Base-by-base conservation (phyloP, 1,284 basidiomycete genomes). In the Coniferiporia weirii region DNA sequence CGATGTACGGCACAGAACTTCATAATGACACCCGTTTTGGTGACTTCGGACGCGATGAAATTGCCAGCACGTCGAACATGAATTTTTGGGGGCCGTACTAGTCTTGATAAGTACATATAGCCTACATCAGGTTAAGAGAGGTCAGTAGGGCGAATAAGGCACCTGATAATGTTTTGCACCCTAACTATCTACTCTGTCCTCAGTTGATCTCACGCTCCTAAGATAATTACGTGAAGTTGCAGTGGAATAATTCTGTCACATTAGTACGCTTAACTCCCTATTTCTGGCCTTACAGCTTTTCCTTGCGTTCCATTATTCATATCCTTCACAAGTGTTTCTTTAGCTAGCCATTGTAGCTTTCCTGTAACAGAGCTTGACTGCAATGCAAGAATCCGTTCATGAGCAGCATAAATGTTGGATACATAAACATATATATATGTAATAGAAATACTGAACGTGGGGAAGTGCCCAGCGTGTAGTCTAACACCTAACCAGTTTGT, bases 1-100 rank as follows among this genome's bases (percentile, higher is more conserved):
- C 89, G 15, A 88, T 91, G 83, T 91, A 89, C 70, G 88, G 88
- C 4, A 91, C 88, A 0, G 88, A 91, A 70, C 69, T 89, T 46
- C 87, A 88, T 32, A 74, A 75, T 45, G 87, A 91, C 68, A 85
- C 84, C 10, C 80, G 88, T 50, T 91, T 91, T 68, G 89, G 89
- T 4, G 88, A 91, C 71, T 91, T 90, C 69, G 89, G 89, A 48
- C 75, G 88, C 32, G 84, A 87, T 66, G 84, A 87, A 13, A 81
- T 89, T 60, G 85, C 85, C 19, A 79, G 78, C 59, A 79, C 81
- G 15, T 89, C 85, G 13, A 61, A 49, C 46, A 67, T 89, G 87
- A 85, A 67, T 76, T 20, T 65, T 60, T 52, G 49, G 48, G 47
- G 38, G 6, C n/a, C 9, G 9, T 51, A 22, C 49, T 40, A 54